Base-by-base conservation (phyloP, 441 rosid species). In the Breynia disticha region DNA sequence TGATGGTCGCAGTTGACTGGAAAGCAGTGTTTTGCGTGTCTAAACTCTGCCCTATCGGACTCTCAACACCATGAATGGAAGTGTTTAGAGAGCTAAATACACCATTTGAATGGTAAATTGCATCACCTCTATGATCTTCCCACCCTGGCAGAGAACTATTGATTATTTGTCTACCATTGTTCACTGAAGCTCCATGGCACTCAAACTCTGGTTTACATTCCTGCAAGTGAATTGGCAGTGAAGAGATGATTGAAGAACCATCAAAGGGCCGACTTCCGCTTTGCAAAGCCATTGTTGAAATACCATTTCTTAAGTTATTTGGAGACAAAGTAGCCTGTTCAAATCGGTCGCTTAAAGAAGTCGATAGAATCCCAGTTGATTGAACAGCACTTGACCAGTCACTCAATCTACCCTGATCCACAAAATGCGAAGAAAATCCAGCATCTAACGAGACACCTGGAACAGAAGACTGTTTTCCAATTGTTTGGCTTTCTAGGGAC, bases 331-430 rank as follows among this genome's bases (percentile, higher is more conserved):
- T 54, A 44, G 75, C 38, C 66, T 54, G 76, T 52, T 65, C 69
- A 48, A 68, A 66, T 47, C 54, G 54, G 42, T 66, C 73, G 57
- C 46, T 60, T 45, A 67, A 62, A 39, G 68, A 63, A 61, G 54
- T 59, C 48, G 73, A 59, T 48, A 61, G 76, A 22, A 61, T 19
- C 19, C 62, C 55, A 17, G 68, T 58, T 59, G 81, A 67, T 59
- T 62, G 76, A 48, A 64, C 75, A 61, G 74, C 45, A 63, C 64
- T 68, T 41, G 84, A 60, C 86, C 82, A 84, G 60, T 56, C 77
- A 44, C 46, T 61, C 56, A 67, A 73, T 60, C 70, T 66, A 52
- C 65, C 62, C 38, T 69, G 71, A 56, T 73, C 75, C 10, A 62
- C 61, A 7, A 70, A 41, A 65, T 59, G 69, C 54, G 85, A 71